phyloP scores from a whole-genome alignment of 768 basidiomycete genomes.

The Hemileccinum rubropunctum region DNA sequence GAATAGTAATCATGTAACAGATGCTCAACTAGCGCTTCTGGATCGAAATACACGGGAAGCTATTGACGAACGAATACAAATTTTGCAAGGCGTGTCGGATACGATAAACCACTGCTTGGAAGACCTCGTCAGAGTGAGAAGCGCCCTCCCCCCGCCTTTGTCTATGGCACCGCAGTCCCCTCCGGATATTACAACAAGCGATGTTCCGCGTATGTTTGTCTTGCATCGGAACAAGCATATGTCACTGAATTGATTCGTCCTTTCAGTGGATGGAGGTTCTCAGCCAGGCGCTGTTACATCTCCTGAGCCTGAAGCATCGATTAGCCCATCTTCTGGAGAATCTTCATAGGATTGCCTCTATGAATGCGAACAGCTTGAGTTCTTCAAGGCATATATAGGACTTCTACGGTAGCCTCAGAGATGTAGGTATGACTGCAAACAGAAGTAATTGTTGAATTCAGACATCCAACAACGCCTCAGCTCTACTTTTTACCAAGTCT shows the following conservation, averaged over 20 bases:
- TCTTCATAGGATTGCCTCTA: slow-evolving; percentile 2
- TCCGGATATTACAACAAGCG: slow-evolving; percentile 6
- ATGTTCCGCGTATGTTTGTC: slow-evolving; percentile 14
- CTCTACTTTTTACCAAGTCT: slow-evolving; percentile 52
- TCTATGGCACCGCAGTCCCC: slow-evolving; percentile 12
- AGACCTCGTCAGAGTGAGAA: slow-evolving; percentile 74
- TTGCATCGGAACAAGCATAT: not conserved
- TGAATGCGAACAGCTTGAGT: not conserved
- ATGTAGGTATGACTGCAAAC: not conserved
- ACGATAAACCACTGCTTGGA: slow-evolving; percentile 73
- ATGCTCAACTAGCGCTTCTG: slow-evolving; percentile 61
- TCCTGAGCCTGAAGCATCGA: slow-evolving; percentile 2
- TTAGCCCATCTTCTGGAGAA: not conserved
- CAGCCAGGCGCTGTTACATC: not conserved
- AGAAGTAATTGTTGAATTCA: not conserved
- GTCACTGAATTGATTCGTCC: not conserved
- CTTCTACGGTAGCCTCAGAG: not conserved
- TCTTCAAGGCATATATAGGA: not conserved
- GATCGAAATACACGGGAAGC: slow-evolving; percentile 73
- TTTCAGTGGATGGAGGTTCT: not conserved
- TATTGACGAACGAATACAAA: slow-evolving; percentile 78
- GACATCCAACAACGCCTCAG: slow-evolving; percentile 36
- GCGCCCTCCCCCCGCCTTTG: slow-evolving; percentile 53
- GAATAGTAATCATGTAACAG: slow-evolving; percentile 19
- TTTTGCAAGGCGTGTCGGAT: slow-evolving; percentile 75